Percentiles rank a stretch among this genome's conserved stretches.
phyloP scores from a whole-genome alignment of 1,284 basidiomycete genomes.

The Bjerkandera adusta region DNA sequence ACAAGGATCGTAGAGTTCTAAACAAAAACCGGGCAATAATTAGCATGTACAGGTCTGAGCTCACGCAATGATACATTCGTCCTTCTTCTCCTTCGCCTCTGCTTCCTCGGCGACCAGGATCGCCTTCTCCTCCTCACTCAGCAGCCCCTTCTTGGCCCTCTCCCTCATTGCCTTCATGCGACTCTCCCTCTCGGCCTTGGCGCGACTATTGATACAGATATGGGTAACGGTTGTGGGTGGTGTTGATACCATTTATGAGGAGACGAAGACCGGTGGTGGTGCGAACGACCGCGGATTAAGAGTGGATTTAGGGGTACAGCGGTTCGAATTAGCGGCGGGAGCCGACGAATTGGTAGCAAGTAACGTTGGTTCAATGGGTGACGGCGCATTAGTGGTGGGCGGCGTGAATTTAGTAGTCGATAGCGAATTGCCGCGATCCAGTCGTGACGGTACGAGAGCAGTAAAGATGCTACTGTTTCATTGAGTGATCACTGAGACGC shows the following conservation, averaged over 20 bases:
- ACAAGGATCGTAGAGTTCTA: too few species aligned
- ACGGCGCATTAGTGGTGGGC: slow-evolving; percentile 18
- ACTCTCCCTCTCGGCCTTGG: slow-evolving; percentile 68
- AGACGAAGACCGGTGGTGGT: slow-evolving; percentile 62
- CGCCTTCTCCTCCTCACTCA: slow-evolving; percentile 54
- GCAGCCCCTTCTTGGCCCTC: slow-evolving; percentile 67
- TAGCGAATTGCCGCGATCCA: slow-evolving; percentile 14
- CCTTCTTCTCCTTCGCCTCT: slow-evolving; percentile 32
- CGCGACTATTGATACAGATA: slow-evolving; percentile 51
- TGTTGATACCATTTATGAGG: slow-evolving; percentile 44
- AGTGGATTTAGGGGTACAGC: slow-evolving; percentile 25
- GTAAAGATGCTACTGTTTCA: slow-evolving; percentile 51
- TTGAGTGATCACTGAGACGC: slow-evolving; percentile 57
- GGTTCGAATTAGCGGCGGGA: slow-evolving; percentile 19
- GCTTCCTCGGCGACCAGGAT: slow-evolving; percentile 52
- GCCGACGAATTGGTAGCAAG: too few species aligned
- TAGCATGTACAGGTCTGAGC: background rate
- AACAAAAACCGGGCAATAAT: background rate
- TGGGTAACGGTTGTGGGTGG: slow-evolving; percentile 17
- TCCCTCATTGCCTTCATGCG: slow-evolving; percentile 62
- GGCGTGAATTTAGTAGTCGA: slow-evolving; percentile 12
- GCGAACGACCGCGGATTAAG: slow-evolving; percentile 47
- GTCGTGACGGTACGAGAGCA: slow-evolving; percentile 22
- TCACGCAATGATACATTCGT: slow-evolving; percentile 61
- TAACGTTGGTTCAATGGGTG: slow-evolving; percentile 9